Base-by-base conservation (phyloP, 139 green algal genomes). In the Micromonas commoda region DNA sequence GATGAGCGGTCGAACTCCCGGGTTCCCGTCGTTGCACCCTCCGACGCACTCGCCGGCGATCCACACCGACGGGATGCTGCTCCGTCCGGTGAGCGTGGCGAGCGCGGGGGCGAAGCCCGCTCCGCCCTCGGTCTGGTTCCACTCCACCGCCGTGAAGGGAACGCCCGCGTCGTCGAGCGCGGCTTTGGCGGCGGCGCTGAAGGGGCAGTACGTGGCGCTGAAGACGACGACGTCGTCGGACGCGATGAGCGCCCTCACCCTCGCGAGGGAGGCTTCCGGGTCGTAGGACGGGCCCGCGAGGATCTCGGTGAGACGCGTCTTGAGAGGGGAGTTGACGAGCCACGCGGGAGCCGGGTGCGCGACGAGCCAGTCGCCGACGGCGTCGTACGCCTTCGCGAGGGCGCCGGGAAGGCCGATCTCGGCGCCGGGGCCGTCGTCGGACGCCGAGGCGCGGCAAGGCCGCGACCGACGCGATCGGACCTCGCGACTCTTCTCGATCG, bases 11-110 rank as follows among this genome's bases (percentile, higher is more conserved):
- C 28, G 28, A 21, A 70, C 16, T 9, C 63, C 63, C 29, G 63
- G 63, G 29, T 33, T 39, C 28, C 63, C 63, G 63, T 70, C 63
- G 63, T 70, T 70, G 63, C 63, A 70, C 28, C 63, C 63, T 6
- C 63, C 63, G 9, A 70, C 29, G 63, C 20, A 39, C 63, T 70
- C 63, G 6, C 63, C 63, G 9, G 28, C 63, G 63, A 70, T 70
- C 63, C 63, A 70, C 6, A 70, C 29, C 13, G 28, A 39, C 29
- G 63, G 63, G 28, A 70, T 35, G 9, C 9, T 28, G 13, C 13
- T 28, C 63, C 63, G 28, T 19, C 63, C 63, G 9, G 63, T 70
- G 28, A 70, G 29, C 63, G 45, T 57, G 9, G 45, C 45, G 45
- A 57, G 45, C 45, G 45, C 45, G 45, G 45, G 45, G 9, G 45